Conservation (phyloP, 2,329 filamentous ascomycete genomes). For the Proliferodiscus dingleyae region DNA sequence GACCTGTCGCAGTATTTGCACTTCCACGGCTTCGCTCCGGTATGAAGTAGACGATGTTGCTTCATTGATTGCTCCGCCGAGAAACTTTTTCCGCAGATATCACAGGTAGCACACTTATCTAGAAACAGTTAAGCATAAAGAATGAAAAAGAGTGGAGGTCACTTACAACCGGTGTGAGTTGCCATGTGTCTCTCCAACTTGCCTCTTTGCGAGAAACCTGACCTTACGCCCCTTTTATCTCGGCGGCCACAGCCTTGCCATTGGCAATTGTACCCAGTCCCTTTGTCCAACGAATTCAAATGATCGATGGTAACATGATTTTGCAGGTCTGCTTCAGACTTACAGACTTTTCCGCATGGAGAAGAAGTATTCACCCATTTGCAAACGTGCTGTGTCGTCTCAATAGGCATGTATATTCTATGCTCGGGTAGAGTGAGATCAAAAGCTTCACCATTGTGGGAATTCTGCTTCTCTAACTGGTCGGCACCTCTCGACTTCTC, state of each 20-base stretch:
- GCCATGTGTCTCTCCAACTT: conserved; percentile 63
- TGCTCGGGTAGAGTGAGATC: background rate
- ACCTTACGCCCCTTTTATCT: conserved; percentile 29
- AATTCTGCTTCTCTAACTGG: background rate
- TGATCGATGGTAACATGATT: conserved; percentile 50
- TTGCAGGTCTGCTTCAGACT: conserved; percentile 45
- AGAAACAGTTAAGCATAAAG: conserved; percentile 29
- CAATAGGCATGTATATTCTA: background rate
- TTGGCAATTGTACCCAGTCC: conserved; percentile 46
- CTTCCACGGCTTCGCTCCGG: conserved; percentile 57
- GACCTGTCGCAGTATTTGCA: conserved; percentile 50
- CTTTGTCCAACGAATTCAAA: conserved; percentile 41
- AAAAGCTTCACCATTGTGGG: background rate
- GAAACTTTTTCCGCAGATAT: conserved; percentile 51
- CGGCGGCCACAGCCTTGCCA: conserved; percentile 52
- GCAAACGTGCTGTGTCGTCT: conserved; percentile 19
- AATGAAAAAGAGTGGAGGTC: too few relatives aligned
- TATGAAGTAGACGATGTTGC: conserved; percentile 64
- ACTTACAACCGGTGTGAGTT: conserved; percentile 59
- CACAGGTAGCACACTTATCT: conserved; percentile 58
- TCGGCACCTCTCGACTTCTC: background rate
- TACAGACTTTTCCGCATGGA: conserved; percentile 18
- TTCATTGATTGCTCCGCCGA: conserved; percentile 64
- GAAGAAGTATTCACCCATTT: conserved; percentile 20
- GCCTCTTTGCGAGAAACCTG: conserved; percentile 53